A percentile compares a stretch with the other conserved stretches of the same genome.
phyloP scores from a whole-genome alignment of 2,329 filamentous ascomycete genomes.

The Onygenales sp. region DNA sequence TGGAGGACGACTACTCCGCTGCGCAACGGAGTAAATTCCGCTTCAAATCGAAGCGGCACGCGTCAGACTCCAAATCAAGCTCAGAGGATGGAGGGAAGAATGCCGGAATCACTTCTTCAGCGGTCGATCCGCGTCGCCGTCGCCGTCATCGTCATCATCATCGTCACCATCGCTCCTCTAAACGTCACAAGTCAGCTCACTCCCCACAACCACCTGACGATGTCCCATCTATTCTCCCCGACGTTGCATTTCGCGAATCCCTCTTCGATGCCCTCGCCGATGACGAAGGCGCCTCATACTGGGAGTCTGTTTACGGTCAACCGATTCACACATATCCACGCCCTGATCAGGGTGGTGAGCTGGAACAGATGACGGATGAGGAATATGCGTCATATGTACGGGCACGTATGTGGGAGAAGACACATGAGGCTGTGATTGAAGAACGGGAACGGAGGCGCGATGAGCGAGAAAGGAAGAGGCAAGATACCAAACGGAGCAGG shows the following conservation, averaged over 20 bases:
- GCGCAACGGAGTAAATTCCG: constrained; percentile 21
- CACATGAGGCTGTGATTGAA: constrained; percentile 71
- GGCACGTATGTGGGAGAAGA: constrained; percentile 90
- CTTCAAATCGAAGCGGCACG: constrained; percentile 19
- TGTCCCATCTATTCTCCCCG: constrained; percentile 46
- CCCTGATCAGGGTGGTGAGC: constrained; percentile 41
- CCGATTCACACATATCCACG: constrained; percentile 73
- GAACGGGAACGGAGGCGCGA: constrained; percentile 57
- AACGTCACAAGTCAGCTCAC: constrained; percentile 18
- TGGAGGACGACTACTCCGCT: constrained; percentile 10
- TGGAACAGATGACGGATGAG: constrained; percentile 85
- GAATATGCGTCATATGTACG: constrained; percentile 84
- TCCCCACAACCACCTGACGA: background rate
- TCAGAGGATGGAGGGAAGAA: background rate
- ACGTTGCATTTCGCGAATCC: constrained; percentile 78
- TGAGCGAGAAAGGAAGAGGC: constrained; percentile 40
- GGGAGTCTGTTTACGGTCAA: constrained; percentile 94
- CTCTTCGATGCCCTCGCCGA: constrained; percentile 96
- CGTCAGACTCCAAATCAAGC: background rate
- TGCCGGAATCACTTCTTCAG: constrained; percentile 1
- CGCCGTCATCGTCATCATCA: constrained; percentile 15
- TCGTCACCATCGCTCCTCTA: constrained; percentile 14
- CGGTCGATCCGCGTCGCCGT: background rate
- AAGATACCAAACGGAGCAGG: constrained; percentile 24
- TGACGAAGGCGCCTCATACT: constrained; percentile 90